Evolutionary conservation across 1,284 basidiomycete species (phyloP).

Genomic region (Wallemia mellicola): DNA sequence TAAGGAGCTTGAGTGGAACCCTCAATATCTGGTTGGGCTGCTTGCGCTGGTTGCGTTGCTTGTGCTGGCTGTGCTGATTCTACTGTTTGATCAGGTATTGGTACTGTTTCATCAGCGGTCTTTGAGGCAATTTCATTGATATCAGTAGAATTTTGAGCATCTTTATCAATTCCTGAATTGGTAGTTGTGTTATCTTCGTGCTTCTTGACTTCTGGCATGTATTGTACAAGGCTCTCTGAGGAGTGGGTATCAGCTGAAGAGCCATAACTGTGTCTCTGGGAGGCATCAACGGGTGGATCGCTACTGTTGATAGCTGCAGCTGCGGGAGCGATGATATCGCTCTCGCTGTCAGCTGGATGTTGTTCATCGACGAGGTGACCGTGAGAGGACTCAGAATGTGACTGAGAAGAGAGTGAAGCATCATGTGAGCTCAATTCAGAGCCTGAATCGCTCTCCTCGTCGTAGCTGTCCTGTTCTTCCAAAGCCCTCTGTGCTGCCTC

Average conservation of each 20-base stretch:
- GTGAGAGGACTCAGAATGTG: not conserved
- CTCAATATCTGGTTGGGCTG: not conserved
- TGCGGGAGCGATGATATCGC: not conserved
- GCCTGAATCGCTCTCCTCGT: not conserved
- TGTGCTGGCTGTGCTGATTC: too few species aligned
- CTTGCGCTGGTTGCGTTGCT: not conserved
- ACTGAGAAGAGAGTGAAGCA: not conserved
- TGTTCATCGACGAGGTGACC: not conserved
- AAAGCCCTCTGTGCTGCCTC: not conserved
- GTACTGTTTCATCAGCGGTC: too few species aligned
- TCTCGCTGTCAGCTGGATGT: not conserved
- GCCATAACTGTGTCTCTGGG: not conserved
- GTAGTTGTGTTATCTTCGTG: not conserved
- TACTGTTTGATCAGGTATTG: too few species aligned
- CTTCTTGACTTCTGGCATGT: not conserved
- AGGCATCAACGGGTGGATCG: not conserved
- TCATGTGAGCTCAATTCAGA: not conserved
- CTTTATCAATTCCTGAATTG: too few species aligned
- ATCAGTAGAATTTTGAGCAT: not conserved
- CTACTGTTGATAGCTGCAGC: not conserved
- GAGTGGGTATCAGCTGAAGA: not conserved
- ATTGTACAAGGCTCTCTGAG: not conserved
- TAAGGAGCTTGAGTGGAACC: not conserved
- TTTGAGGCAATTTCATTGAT: too few species aligned
- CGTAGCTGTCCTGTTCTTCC: constrained; percentile 2